Evolutionary conservation across 306 rosid genomes (phyloP), one percentile per base, ranked within the genome.

Genomic region (Quercus alba): DNA sequence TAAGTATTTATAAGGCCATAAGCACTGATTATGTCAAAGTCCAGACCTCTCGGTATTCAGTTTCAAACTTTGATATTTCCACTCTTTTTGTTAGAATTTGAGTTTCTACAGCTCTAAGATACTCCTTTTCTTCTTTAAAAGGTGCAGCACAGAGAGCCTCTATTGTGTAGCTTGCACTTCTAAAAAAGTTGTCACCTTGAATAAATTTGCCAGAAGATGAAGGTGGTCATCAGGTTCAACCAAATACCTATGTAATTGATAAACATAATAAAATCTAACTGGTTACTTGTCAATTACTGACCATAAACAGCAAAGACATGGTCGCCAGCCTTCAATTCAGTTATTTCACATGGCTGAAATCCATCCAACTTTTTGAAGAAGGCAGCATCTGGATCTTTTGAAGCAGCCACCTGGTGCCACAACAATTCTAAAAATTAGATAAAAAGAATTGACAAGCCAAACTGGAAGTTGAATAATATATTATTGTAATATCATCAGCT

Each of bases 181-280:
- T 96, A 70, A 96, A 96, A 83, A 96, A 96, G 81, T 96, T 96
- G 94, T 96, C 99, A 62, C 99, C 99, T 96, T 80, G 64, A 89
- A 75, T 76, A 79, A 31, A 70, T 81, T 76, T 62, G 54, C 59
- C 57, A 78, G 38, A 28, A 74, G 54, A 71, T 33, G 25, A 19
- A 80, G 64, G 69, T 5, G 70, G 75, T 31, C 76, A 63, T 82
- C 79, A 80, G 75, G 54, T 70, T 61, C 41, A 58, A 57, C 6
- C 56, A 62, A 21, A 33, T 74, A 73, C 21, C 59, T 35, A 52
- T 59, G 44, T 70, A 76, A 76, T 30, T 75, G 80, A 84, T 63
- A 79, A 76, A 41, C 76, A 77, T 69, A 28, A 71, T 67, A 83
- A 71, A 58, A 25, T 69, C 1, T 75, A 35, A 63, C 73, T 18